phyloP scores from a whole-genome alignment of 2,329 filamentous ascomycete species.

The Trichoderma cornu-damae region DNA sequence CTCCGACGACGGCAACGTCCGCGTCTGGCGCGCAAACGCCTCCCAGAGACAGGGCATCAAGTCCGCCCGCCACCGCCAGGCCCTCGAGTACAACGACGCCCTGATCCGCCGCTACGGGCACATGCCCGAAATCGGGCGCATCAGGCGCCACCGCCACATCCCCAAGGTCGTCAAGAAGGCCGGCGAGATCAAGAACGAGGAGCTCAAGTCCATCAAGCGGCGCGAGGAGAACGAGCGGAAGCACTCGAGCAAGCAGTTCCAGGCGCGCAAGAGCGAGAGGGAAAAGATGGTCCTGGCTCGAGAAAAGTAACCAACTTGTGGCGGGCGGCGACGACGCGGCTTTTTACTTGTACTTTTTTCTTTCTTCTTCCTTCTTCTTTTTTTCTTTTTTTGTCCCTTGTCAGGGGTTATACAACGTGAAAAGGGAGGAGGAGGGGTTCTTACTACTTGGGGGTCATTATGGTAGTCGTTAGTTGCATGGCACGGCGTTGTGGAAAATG shows the following conservation, averaged over 20 bases:
- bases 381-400: not conserved
- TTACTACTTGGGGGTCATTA: not conserved
- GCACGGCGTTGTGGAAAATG: conserved; percentile 31
- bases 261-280: conserved; percentile 69
- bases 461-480: conserved; percentile 28
- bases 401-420: not conserved
- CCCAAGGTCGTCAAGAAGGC: conserved; percentile 96
- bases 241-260: conserved; percentile 78
- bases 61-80: conserved; percentile 75
- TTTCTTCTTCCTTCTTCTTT: not conserved
- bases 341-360: too few species aligned
- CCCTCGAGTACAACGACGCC: conserved; percentile 86
- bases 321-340: too few species aligned
- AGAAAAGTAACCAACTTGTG: conserved; percentile 49
- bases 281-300: conserved; percentile 84
- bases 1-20: conserved; percentile 83
- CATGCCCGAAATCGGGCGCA: conserved; percentile 93
- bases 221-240: conserved; percentile 91
- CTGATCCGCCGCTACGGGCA: conserved; percentile 80
- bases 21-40: conserved; percentile 85
- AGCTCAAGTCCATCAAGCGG: conserved; percentile 80
- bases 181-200: conserved; percentile 85
- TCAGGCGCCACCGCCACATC: conserved; percentile 83
- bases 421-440: not conserved
- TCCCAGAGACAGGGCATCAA: conserved; percentile 80